A percentile compares a stretch with the other conserved stretches of the same genome.
Conservation (phyloP, 2,329 filamentous ascomycete genomes). For the Ceratocystis diversiconidia region DNA sequence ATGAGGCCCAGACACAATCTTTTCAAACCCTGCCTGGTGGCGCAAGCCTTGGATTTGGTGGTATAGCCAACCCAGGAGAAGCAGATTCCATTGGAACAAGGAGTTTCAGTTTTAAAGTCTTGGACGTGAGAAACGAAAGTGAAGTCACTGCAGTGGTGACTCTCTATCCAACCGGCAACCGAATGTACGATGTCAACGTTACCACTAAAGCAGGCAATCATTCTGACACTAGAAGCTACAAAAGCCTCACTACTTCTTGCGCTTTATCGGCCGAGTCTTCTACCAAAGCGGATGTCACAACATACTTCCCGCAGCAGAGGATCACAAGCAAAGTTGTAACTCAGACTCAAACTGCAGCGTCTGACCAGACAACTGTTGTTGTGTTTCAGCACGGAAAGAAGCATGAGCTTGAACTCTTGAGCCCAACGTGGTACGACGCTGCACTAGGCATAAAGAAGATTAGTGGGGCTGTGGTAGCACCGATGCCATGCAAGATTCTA, state of each 20-base stretch:
- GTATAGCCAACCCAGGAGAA: not conserved
- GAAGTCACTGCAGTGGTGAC: not conserved
- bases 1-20: not conserved
- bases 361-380: slow-evolving; percentile 33
- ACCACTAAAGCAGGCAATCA: not conserved
- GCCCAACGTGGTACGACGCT: slow-evolving; percentile 72
- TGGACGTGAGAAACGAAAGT: slow-evolving; percentile 2
- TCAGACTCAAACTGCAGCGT: slow-evolving; percentile 25
- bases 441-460: slow-evolving; percentile 71
- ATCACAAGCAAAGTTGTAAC: slow-evolving; percentile 63
- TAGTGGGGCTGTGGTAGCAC: slow-evolving; percentile 70
- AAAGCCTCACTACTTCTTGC: not conserved
- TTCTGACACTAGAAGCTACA: not conserved
- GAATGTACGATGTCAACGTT: not conserved
- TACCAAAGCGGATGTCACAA: slow-evolving; percentile 34
- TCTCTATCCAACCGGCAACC: not conserved
- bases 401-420: slow-evolving; percentile 42
- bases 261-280: slow-evolving; percentile 20
- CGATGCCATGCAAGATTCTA: slow-evolving; percentile 95
- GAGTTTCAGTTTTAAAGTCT: slow-evolving; percentile 4
- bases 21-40: not conserved
- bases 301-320: slow-evolving; percentile 70
- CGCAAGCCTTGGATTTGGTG: not conserved
- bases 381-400: slow-evolving; percentile 60
- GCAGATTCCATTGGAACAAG: slow-evolving; percentile 1